Evolutionary conservation across 2,329 filamentous ascomycete genomes (phyloP), one percentile per base, ranked within the genome.

Genomic region (Penicillium olsonii): DNA sequence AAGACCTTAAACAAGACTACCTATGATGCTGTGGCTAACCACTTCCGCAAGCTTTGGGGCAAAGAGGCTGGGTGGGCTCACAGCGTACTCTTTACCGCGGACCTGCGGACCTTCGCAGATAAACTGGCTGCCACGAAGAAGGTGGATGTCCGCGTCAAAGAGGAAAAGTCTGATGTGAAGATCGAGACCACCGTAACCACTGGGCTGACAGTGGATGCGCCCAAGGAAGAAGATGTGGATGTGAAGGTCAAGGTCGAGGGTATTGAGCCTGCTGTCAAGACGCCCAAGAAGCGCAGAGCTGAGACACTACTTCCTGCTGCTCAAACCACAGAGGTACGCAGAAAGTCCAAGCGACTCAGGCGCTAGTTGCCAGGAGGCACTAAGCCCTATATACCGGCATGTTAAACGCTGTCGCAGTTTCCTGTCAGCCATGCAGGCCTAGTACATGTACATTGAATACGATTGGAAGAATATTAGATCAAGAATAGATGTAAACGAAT

Each of bases 31-130:
- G 84, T 99, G 12, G 94, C 88, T 0, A 88, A 95, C 55, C 88
- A 95, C 62, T 99, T 99, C 63, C 83, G 94, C 47, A 79, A 79
- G 31, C 78, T 97, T 0, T 99, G 95, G 94, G 94, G 94, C 0
- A 83, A 87, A 50, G 89, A 97, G 62, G 94, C 94, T 1, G 94
- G 94, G 1, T 99, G 95, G 95, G 94, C 95, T 9, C 94, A 99
- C 73, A 95, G 90, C 2, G 94, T 99, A 8, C 78, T 99, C 11
- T 99, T 99, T 65, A 95, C 94, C 0, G 95, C 94, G 0, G 92
- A 99, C 65, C 71, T 99, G 48, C 88, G 84, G 64, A 83, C 89
- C 0, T 97, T 97, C 64, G 87, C 91, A 0, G 87, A 89, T 57
- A 79, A 76, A 57, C 66, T 83, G n/a, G 67, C 63, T 59, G 67